Evolutionary conservation across 768 basidiomycete species (phyloP), one percentile per base, ranked within the genome.

Genomic region (Rhodotorula graminis): DNA sequence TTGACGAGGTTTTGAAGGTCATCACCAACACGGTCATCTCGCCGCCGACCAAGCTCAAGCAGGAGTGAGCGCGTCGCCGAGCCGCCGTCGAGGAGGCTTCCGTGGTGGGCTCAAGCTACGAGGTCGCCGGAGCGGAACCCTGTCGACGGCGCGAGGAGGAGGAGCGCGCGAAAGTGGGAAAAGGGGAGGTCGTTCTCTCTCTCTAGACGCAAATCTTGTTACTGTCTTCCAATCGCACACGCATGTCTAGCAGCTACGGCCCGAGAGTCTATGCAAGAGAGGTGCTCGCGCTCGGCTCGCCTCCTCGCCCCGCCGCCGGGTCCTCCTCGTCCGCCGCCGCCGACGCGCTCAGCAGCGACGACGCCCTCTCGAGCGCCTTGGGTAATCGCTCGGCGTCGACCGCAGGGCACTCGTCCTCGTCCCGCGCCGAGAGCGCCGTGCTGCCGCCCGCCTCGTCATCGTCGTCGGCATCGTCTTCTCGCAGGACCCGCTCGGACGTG

Each of bases 1-100:
- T 98, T 61, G 95, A 98, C 81, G 96, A 98, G 81, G 77, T 90
- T 37, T 84, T 98, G 79, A 98, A 98, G 81, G 88, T 89, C 66
- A 59, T 63, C 47, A 59, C 64, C 56, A 65, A 58, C 49, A 21
- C 33, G 40, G 71, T 52, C 44, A 33, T 69, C 67, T 55, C 67
- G 12, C 42, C 70, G 44, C 57, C 49, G n/a, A 15, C 47, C 46
- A 55, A 61, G 14, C 44, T 57, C 50, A 67, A 61, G 61, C n/a
- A 40, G 7, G 60, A 71, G 47, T 61, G 27, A 52, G 23, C 37
- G 37, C 37, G 37, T 37, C 37, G 37, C 9, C 37, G 37, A 37
- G 37, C 5, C 9, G 5, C 4, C 37, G 37, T 37, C 37, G 37
- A 37, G 37, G 37, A 37, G 37, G 37, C 5, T 37, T 9, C 4